phyloP scores from a whole-genome alignment of 331 rosid genomes.

The Malus hybrid region DNA sequence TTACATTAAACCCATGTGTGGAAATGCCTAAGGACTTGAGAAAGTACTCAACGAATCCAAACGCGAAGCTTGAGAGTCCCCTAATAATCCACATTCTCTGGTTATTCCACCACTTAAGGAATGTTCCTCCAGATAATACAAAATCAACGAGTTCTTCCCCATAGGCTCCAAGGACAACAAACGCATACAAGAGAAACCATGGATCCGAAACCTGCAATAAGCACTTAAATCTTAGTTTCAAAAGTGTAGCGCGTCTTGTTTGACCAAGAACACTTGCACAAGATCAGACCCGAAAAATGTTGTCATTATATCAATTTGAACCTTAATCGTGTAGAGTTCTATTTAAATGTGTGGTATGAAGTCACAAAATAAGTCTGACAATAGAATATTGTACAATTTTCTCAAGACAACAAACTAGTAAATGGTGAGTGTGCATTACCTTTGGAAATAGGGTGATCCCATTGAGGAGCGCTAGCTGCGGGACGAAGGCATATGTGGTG shows the following conservation, averaged over 20 bases:
- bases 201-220: conserved; percentile 15
- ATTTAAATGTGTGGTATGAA: neutral
- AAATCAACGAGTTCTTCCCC: conserved; percentile 24
- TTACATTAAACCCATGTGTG: conserved; percentile 20
- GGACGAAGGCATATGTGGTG: conserved; percentile 27
- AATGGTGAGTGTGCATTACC: conserved; percentile 1
- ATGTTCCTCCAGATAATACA: conserved; percentile 9
- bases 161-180: conserved; percentile 31
- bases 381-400: neutral
- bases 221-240: neutral
- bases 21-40: conserved; percentile 20
- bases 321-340: neutral
- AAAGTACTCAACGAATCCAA: conserved; percentile 16
- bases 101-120: conserved; percentile 41
- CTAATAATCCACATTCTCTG: conserved; percentile 43
- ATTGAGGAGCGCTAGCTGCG: conserved; percentile 30
- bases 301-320: neutral
- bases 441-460: conserved; percentile 31
- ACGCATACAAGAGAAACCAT: conserved; percentile 24
- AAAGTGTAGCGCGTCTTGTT: neutral
- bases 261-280: neutral
- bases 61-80: conserved; percentile 4
- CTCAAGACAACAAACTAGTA: neutral
- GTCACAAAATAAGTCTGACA: neutral
- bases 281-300: neutral